These are phyloP conservation scores for Symbiodinium natans DNA, from an alignment of 73 alveolate genomes.

Conservation along the genomic window DNA sequence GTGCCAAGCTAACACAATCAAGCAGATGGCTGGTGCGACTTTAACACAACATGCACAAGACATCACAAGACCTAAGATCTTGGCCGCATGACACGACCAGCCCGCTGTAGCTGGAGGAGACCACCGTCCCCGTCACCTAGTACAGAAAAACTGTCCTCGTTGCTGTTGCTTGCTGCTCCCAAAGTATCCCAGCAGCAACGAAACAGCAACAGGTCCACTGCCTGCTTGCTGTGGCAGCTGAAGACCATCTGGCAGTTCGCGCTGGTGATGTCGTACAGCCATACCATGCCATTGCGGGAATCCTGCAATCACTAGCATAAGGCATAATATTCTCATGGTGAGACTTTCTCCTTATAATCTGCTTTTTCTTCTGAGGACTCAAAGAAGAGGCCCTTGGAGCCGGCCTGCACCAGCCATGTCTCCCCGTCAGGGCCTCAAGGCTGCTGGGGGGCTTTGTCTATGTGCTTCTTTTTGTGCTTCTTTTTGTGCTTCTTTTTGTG, in stretches of 20 bases:
- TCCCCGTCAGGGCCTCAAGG: conserved; percentile 20
- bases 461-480: neutral
- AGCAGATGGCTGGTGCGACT: too few relatives aligned
- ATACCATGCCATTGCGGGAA: conserved; percentile 71
- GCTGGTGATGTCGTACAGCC: conserved; percentile 51
- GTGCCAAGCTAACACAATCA: neutral
- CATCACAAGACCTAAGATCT: neutral
- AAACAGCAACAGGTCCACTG: too few relatives aligned
- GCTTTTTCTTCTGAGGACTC: too few relatives aligned
- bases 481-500: neutral
- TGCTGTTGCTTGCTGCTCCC: neutral
- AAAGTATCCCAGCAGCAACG: neutral
- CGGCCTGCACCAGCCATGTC: conserved; percentile 78
- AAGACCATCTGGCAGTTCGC: conserved; percentile 24
- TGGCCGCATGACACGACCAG: conserved; percentile 65
- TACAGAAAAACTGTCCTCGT: neutral
- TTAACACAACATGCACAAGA: too few relatives aligned
- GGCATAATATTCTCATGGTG: neutral
- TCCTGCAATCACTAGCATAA: neutral
- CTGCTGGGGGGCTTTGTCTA: neutral
- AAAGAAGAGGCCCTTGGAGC: neutral
- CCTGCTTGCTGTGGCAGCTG: conserved; percentile 76
- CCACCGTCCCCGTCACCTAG: conserved; percentile 57
- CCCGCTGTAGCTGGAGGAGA: conserved; percentile 40
- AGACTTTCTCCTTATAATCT: neutral